These are phyloP conservation scores for Eimeria acervulina DNA, from an alignment of 169 alveolate genomes.

Conservation along the genomic window DNA sequence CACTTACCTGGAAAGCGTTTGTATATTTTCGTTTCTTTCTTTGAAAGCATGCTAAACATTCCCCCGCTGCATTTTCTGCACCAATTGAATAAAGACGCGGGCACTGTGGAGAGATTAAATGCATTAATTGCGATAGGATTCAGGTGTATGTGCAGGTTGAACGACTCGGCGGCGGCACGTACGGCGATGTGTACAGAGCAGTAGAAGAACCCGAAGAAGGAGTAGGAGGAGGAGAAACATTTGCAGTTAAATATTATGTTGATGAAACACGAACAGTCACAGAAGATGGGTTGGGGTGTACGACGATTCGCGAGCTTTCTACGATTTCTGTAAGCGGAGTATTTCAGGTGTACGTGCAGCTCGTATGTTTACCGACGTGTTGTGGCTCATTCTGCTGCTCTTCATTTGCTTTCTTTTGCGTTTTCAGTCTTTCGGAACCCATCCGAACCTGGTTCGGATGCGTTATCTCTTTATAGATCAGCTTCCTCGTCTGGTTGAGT, in stretches of 20 bases:
- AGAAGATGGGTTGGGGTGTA: constrained; percentile 94
- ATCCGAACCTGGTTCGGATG: constrained; percentile 79
- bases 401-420: neutral
- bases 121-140: neutral
- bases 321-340: constrained; percentile 88
- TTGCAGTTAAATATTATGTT: constrained; percentile 92
- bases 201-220: constrained; percentile 83
- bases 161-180: constrained; percentile 94
- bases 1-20: too few relatives aligned
- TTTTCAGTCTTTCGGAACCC: constrained; percentile 77
- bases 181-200: constrained; percentile 95
- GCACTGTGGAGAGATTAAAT: too few relatives aligned
- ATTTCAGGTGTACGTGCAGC: neutral
- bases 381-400: neutral
- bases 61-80: too few relatives aligned
- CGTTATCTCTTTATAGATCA: constrained; percentile 70
- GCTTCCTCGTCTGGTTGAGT: constrained; percentile 60
- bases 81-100: too few relatives aligned
- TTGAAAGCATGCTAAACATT: too few relatives aligned
- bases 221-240: constrained; percentile 79
- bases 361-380: neutral
- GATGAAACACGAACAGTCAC: constrained; percentile 92
- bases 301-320: constrained; percentile 93
- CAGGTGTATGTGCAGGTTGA: constrained; percentile 29
- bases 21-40: too few relatives aligned